phyloP scores from a whole-genome alignment of 768 basidiomycete species.

The Boletus pseudo-olivaceus region DNA sequence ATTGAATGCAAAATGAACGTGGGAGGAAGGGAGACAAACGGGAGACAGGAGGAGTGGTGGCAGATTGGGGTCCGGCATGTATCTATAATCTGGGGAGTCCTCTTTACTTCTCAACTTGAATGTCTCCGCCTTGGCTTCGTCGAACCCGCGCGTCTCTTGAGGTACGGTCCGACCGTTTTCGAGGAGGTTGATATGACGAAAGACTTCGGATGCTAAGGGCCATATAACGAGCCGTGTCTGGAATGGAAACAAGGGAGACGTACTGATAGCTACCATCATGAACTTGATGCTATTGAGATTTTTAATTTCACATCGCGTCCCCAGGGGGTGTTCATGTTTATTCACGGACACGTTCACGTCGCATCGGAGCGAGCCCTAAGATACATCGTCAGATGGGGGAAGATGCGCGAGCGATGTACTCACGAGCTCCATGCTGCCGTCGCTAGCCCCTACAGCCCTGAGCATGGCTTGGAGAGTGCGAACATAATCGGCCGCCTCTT shows the following conservation, averaged over 20 bases:
- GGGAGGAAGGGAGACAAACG: constrained; percentile 30
- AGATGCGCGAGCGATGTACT: constrained; percentile 6
- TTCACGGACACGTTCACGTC: constrained; percentile 96
- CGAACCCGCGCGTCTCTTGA: constrained; percentile 91
- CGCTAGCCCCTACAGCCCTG: constrained; percentile 80
- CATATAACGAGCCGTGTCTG: not conserved
- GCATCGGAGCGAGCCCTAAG: constrained; percentile 87
- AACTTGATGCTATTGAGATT: constrained; percentile 91
- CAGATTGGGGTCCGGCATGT: constrained; percentile 97
- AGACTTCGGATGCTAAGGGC: constrained; percentile 71
- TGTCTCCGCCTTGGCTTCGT: constrained; percentile 78
- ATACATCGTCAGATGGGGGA: not conserved
- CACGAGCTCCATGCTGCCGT: constrained; percentile 97
- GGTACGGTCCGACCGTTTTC: constrained; percentile 41
- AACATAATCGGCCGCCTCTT: constrained; percentile 89
- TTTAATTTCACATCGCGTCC: constrained; percentile 94
- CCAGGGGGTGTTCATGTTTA: constrained; percentile 52
- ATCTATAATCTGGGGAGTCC: constrained; percentile 92
- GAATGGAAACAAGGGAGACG: constrained; percentile 18
- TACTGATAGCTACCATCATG: constrained; percentile 83
- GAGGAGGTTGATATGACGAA: constrained; percentile 67
- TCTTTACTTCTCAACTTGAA: constrained; percentile 85
- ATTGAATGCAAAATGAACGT: not conserved
- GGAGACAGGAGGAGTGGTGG: constrained; percentile 63
- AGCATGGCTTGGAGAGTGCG: constrained; percentile 76